Evolutionary conservation across 805 yeast species (phyloP), one percentile per base, ranked within the genome.

Genomic region (Wickerhamiella kazuoi): DNA sequence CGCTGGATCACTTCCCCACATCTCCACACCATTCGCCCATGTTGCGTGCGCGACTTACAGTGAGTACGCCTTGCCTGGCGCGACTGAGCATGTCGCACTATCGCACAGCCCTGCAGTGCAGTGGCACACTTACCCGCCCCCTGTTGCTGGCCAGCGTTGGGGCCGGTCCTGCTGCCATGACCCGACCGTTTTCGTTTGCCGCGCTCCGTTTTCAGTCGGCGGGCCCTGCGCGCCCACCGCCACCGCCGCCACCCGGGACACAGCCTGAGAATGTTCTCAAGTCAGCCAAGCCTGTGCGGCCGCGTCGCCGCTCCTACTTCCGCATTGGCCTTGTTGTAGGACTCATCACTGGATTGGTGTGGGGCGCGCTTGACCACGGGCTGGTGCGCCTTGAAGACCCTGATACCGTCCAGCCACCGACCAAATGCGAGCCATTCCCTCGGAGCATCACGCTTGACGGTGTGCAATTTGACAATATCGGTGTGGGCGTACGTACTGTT

Each of bases 401-500:
- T 5, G 38, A 35, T 26, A 37, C 43, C 3, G 39, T 52, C 21
- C 59, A 56, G 41, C 60, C 60, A 4, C 55, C 57, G n/a, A 56
- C 61, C 7, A 50, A 50, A 16, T 50, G 52, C 5, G 51, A 49
- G 16, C 57, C 63, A 2, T 61, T 61, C 45, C 59, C 62, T 19
- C 40, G 41, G 8, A 34, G 37, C 4, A 34, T 58, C 15, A 28
- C 42, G 4, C 39, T 56, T 13, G 52, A 51, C 37, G 55, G 55
- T 21, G 43, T 37, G n/a, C 53, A 61, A 3, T 79, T 65, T 53
- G 61, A 68, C 18, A 56, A 86, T 24, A 50, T 90, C 3, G 97
- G 94, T 0, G 68, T 71, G 41, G 97, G 98, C 1, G 71, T 75
- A 2, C 67, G 97, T 52, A 62, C 79, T 0, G 95, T 87, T 16